Evolutionary conservation across 2,329 filamentous ascomycete genomes (phyloP), one percentile per base, ranked within the genome.

Genomic region (Diatrype stigma): DNA sequence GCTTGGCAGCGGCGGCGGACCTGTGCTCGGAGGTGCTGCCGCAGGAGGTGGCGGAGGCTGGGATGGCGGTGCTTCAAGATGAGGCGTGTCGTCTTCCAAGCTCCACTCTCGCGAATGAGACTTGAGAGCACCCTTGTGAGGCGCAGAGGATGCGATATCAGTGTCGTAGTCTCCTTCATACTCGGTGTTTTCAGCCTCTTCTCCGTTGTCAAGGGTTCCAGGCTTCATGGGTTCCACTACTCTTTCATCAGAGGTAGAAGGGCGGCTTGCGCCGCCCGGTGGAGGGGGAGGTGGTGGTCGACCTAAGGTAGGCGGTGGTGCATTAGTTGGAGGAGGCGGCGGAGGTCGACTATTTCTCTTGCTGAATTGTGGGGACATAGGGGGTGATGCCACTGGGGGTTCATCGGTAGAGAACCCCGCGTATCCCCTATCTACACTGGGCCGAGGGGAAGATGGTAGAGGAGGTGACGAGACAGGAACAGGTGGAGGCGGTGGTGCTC

Each of bases 161-260:
- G 94, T 97, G 61, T 97, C 94, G 66, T 97, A 97, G 65, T 97
- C 94, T 6, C 93, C 94, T 66, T 99, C 94, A 64, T 97, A 97
- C 64, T 96, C 93, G 0, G 90, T 95, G 32, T 90, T 80, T 63
- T 95, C 91, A 52, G 88, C 90, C 52, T 87, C 86, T 23, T 84
- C 85, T 14, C 86, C 85, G 30, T 73, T 79, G 54, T 73, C 74
- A 51, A 72, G 68, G 10, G 63, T 59, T 11, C 70, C 70, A 54
- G 77, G 64, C 22, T 60, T 64, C 49, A 71, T 70, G 16, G 78
- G 72, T 12, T 75, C 71, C 11, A 71, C 60, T 2, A 67, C 60
- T 45, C 73, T 73, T 48, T 74, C 76, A 57, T 86, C 82, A 45
- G 74, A 71, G 2, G 85, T 86, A 6, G 84, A 81, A 56, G 79